Conservation (phyloP, 371 early-diverging fungal species). For the Syncephalastrum contaminatum region DNA sequence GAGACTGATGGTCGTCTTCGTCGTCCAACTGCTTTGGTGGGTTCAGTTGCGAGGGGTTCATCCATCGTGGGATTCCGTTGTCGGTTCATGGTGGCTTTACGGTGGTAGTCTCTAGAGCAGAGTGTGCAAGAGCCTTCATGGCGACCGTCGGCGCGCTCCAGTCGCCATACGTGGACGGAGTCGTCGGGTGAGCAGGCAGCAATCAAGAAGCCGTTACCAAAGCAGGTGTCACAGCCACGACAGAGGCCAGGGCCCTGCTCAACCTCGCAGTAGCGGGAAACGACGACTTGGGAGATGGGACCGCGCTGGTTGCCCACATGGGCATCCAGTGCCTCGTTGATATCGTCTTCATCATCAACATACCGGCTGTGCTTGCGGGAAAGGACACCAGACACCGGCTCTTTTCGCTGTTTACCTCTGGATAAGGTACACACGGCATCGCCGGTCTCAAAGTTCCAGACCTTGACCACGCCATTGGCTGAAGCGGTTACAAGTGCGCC, state of each 20-base stretch:
- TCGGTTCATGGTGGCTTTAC: constrained; percentile 3
- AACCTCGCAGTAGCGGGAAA: constrained; percentile 29
- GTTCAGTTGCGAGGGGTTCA: too few relatives aligned
- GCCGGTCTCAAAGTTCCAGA: constrained; percentile 77
- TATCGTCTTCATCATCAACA: constrained; percentile 1
- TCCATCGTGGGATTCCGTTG: too few relatives aligned
- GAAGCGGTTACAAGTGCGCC: constrained; percentile 68
- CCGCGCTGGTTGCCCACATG: constrained; percentile 21
- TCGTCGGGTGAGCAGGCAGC: constrained; percentile 35
- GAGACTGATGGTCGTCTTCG: constrained; percentile 6
- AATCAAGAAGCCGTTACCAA: constrained; percentile 35
- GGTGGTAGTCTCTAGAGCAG: constrained; percentile 30
- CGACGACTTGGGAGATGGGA: constrained; percentile 31
- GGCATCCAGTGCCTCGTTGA: neutral
- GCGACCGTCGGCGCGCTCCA: constrained; percentile 23
- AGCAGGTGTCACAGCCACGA: constrained; percentile 30
- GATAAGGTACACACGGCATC: constrained; percentile 41
- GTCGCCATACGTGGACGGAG: constrained; percentile 35
- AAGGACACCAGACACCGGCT: constrained; percentile 10
- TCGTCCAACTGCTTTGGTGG: neutral
- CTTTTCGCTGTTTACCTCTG: constrained; percentile 8
- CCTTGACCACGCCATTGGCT: constrained; percentile 73
- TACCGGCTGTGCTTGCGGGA: constrained; percentile 20
- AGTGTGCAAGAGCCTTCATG: constrained; percentile 21
- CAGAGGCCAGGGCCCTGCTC: constrained; percentile 26